Evolutionary conservation across 169 alveolate species (phyloP).

Genomic region (Plasmodium sp.): DNA sequence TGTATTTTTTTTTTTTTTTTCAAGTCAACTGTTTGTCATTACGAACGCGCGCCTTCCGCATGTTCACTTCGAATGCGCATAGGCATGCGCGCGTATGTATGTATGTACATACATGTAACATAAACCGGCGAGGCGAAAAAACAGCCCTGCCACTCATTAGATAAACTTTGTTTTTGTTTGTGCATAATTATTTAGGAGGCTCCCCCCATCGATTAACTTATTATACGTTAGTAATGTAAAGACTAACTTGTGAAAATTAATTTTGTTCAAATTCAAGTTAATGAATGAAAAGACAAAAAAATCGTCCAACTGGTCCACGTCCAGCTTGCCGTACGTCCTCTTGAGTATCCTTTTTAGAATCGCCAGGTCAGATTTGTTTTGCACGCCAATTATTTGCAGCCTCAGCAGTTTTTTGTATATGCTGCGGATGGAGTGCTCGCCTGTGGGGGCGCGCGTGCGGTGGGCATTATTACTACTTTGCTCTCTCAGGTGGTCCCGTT

Average conservation of each 20-base stretch:
- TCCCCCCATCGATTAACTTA: constrained; percentile 7
- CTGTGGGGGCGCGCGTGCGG: not conserved
- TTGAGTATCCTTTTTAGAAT: constrained; percentile 41
- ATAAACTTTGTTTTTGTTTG: constrained; percentile 65
- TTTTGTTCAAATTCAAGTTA: constrained; percentile 48
- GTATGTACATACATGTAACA: not conserved
- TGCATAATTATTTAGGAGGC: constrained; percentile 7
- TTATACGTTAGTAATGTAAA: constrained; percentile 42
- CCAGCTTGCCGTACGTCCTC: constrained; percentile 15
- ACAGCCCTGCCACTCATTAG: constrained; percentile 4
- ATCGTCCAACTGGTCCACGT: constrained; percentile 14
- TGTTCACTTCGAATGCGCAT: not conserved
- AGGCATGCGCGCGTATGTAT: not conserved
- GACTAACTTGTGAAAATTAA: constrained; percentile 68
- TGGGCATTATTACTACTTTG: not conserved
- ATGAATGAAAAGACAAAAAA: constrained; percentile 70
- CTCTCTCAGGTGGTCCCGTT: not conserved
- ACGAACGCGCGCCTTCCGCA: no score
- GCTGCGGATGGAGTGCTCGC: constrained; percentile 3
- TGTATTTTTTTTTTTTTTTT: not conserved
- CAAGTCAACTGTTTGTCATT: constrained; percentile 15
- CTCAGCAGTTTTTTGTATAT: constrained; percentile 63
- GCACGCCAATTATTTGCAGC: constrained; percentile 26
- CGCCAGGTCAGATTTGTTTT: constrained; percentile 11
- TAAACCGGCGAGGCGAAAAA: not conserved